phyloP scores from a whole-genome alignment of 805 yeast genomes.

The Candida piceae region DNA sequence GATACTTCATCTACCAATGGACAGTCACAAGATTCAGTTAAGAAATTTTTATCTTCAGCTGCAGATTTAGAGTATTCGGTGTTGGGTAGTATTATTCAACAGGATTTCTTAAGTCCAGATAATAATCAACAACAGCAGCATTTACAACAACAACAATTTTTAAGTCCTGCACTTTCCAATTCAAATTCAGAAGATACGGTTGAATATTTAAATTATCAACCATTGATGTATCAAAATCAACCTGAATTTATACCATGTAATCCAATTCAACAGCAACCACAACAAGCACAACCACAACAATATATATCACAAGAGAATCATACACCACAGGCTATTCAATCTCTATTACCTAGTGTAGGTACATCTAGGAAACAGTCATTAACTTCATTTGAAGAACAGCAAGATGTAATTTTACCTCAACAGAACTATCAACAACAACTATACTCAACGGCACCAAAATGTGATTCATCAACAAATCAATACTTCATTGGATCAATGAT shows the following conservation, averaged over 20 bases:
- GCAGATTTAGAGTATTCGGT: constrained; percentile 72
- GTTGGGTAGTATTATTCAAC: constrained; percentile 58
- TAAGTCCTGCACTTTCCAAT: constrained; percentile 33
- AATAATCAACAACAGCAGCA: neutral
- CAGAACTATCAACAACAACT: constrained; percentile 3
- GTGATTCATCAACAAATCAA: constrained; percentile 60
- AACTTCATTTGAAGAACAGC: neutral
- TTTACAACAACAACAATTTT: constrained; percentile 14
- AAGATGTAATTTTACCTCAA: neutral
- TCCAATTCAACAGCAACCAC: constrained; percentile 1
- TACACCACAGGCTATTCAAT: neutral
- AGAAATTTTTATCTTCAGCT: constrained; percentile 57
- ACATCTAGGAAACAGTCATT: neutral
- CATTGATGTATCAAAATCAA: constrained; percentile 16
- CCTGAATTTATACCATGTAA: constrained; percentile 4
- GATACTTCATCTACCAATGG: neutral
- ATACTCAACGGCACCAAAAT: constrained; percentile 33
- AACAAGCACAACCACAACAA: constrained; percentile 1
- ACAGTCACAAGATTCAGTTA: neutral
- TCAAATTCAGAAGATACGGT: constrained; percentile 26
- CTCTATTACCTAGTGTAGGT: neutral
- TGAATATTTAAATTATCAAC: constrained; percentile 23
- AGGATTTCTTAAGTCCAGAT: constrained; percentile 30
- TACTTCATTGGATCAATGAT: constrained; percentile 53
- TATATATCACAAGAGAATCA: neutral